These are phyloP conservation scores for Fomitiporia mediterranea DNA, from an alignment of 1,284 basidiomycete species.

Conservation along the genomic window DNA sequence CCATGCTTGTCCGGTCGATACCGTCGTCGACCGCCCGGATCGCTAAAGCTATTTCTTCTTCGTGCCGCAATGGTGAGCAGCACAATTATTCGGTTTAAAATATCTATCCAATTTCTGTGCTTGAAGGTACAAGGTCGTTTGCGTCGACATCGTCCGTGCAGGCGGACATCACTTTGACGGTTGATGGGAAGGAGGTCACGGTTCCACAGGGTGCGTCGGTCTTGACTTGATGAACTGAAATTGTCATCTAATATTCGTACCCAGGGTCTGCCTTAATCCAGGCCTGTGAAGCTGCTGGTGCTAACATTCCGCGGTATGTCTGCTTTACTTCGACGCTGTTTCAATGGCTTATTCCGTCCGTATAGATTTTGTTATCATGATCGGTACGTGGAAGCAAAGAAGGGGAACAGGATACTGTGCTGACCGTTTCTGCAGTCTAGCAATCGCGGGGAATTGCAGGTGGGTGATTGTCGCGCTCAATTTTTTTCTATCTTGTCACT, in stretches of 20 bases:
- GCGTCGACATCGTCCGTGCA: conserved; percentile 59
- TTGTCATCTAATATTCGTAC: conserved; percentile 20
- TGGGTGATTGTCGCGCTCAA: conserved; percentile 35
- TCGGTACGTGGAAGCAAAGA: conserved; percentile 41
- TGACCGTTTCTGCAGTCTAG: conserved; percentile 48
- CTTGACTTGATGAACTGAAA: conserved; percentile 5
- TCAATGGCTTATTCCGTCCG: conserved; percentile 20
- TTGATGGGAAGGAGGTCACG: conserved; percentile 91
- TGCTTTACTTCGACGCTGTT: background rate
- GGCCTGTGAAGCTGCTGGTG: conserved; percentile 87
- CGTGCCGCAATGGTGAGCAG: conserved; percentile 41
- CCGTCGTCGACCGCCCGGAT: conserved; percentile 61
- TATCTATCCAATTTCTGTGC: conserved; percentile 6
- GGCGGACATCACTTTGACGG: conserved; percentile 84
- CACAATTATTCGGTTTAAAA: background rate
- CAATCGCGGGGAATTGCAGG: conserved; percentile 96
- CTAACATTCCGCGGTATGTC: conserved; percentile 67
- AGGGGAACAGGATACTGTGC: conserved; percentile 23
- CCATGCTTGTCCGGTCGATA: conserved; percentile 30
- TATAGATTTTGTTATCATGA: conserved; percentile 91
- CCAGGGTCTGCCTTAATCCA: conserved; percentile 91
- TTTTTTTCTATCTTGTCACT: conserved; percentile 16
- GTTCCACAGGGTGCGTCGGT: conserved; percentile 74
- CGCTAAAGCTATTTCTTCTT: conserved; percentile 49
- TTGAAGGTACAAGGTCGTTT: conserved; percentile 52